Evolutionary conservation across 768 basidiomycete genomes (phyloP).

Genomic region (Leucosporidium creatinivorum): DNA sequence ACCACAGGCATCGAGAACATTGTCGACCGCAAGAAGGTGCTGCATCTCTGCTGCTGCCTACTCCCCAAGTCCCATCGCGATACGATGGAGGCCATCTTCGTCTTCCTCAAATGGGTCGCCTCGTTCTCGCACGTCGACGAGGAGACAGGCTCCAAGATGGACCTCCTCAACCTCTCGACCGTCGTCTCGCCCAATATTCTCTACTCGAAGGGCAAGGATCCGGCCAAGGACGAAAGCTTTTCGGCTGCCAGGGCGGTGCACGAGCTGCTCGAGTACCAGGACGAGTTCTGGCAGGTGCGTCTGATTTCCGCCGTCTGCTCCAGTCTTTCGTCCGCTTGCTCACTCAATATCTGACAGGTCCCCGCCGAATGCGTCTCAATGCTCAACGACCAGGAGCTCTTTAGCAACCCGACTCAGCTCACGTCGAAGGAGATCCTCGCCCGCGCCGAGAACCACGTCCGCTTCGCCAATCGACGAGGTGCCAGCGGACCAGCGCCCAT

Average conservation of each 20-base stretch:
- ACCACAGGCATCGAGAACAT: conserved; percentile 61
- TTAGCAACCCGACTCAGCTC: conserved; percentile 75
- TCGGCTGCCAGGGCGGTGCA: conserved; percentile 78
- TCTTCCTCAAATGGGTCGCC: conserved; percentile 98
- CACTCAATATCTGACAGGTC: conserved; percentile 40
- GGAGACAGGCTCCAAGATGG: conserved; percentile 97
- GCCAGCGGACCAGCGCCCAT: neutral
- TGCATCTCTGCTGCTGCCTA: conserved; percentile 77
- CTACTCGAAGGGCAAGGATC: conserved; percentile 66
- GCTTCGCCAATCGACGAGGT: neutral
- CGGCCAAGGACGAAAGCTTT: conserved; percentile 88
- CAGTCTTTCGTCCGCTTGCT: neutral
- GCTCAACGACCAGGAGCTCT: conserved; percentile 85
- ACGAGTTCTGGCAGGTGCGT: conserved; percentile 75
- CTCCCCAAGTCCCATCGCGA: conserved; percentile 91
- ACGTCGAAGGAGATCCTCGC: conserved; percentile 82
- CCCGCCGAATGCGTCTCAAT: conserved; percentile 82
- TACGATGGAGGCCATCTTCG: conserved; percentile 94
- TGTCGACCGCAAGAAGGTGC: conserved; percentile 68
- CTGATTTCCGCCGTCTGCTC: no score
- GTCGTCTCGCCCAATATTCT: conserved; percentile 98
- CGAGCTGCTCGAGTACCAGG: conserved; percentile 80
- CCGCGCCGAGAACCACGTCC: conserved; percentile 3
- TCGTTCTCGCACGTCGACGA: conserved; percentile 98
- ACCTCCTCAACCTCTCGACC: conserved; percentile 86